Conservation (phyloP, 1,284 basidiomycete genomes). For the Blastosporella zonata region DNA sequence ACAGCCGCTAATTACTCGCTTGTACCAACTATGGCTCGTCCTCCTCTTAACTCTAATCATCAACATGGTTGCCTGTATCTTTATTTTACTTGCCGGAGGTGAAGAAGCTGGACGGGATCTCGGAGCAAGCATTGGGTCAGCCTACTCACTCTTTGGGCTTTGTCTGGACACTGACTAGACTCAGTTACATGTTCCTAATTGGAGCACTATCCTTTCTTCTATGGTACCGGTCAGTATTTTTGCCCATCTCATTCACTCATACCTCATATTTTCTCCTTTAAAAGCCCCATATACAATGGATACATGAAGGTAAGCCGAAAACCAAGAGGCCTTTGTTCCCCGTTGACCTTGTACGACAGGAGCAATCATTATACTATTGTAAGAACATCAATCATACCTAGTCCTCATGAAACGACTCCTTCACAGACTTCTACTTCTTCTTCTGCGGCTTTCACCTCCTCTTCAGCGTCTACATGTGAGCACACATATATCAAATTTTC, state of each 20-base stretch:
- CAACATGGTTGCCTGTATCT: conserved; percentile 91
- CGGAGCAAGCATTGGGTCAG: conserved; percentile 75
- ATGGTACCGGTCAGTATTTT: conserved; percentile 75
- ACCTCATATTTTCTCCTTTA: conserved; percentile 12
- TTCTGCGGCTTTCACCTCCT: conserved; percentile 92
- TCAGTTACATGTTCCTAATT: conserved; percentile 84
- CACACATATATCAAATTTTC: conserved; percentile 20
- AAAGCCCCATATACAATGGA: conserved; percentile 91
- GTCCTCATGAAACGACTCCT: conserved; percentile 24
- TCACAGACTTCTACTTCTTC: conserved; percentile 88
- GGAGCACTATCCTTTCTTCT: conserved; percentile 79
- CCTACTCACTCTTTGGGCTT: conserved; percentile 24
- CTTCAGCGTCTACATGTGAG: conserved; percentile 86
- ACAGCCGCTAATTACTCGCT: conserved; percentile 74
- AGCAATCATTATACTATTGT: conserved; percentile 86
- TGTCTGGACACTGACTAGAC: conserved; percentile 24
- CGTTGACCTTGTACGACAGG: conserved; percentile 40
- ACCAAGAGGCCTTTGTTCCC: conserved; percentile 11
- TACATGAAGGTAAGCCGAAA: conserved; percentile 81
- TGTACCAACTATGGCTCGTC: conserved; percentile 88
- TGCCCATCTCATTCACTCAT: conserved; percentile 12
- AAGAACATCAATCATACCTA: conserved; percentile 31
- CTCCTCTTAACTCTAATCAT: conserved; percentile 76
- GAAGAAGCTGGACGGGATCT: conserved; percentile 79
- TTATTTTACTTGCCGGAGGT: conserved; percentile 77